Evolutionary conservation across 116 monocot genomes (phyloP).

Genomic region (Papilionanthe hybrid): DNA sequence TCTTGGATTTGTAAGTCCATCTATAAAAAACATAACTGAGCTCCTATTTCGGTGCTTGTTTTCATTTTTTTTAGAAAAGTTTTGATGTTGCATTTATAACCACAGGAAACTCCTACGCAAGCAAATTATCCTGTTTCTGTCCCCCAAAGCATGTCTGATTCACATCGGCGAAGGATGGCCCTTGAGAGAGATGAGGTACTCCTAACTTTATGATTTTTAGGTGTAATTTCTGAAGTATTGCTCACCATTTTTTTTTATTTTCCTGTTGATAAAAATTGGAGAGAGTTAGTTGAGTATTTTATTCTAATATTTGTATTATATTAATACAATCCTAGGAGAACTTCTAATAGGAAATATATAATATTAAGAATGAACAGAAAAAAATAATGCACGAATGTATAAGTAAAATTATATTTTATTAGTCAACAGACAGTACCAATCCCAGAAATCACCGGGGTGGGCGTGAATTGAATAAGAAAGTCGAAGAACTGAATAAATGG

Average conservation of each 20-base stretch:
- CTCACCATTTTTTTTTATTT: not conserved
- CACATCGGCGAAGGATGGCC: conserved; percentile 49
- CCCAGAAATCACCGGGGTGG: too few species aligned
- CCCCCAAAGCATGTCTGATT: conserved; percentile 44
- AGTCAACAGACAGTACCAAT: too few species aligned
- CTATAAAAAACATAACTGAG: not conserved
- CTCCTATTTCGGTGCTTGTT: conserved; percentile 7
- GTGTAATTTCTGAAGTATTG: not conserved
- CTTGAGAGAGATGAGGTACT: conserved; percentile 64
- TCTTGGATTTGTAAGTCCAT: conserved; percentile 42
- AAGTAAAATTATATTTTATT: too few species aligned
- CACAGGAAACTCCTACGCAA: conserved; percentile 67
- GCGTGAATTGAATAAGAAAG: too few species aligned
- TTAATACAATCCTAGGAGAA: too few species aligned
- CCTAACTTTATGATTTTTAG: not conserved
- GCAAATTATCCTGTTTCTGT: conserved; percentile 36
- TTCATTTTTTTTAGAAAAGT: not conserved
- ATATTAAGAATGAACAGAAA: not conserved
- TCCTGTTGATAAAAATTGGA: not conserved
- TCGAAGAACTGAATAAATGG: too few species aligned
- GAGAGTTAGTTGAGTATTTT: too few species aligned
- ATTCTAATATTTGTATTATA: too few species aligned
- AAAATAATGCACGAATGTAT: too few species aligned
- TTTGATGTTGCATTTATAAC: conserved; percentile 4
- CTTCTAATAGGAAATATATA: too few species aligned